Evolutionary conservation across 352 stramenopile species (phyloP).

Genomic region (Sclerospora graminicola): DNA sequence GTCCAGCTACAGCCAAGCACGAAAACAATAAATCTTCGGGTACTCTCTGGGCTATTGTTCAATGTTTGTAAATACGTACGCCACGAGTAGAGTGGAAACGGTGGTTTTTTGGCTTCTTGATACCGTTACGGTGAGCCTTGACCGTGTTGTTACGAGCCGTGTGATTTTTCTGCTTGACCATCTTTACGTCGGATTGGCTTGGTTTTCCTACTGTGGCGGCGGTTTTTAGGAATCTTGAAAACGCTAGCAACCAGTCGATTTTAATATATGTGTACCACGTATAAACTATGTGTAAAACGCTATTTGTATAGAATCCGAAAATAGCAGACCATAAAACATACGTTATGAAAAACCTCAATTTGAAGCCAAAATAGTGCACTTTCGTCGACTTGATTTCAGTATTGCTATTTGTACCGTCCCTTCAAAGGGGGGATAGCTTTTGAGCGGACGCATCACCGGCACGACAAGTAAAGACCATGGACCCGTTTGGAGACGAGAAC

Average conservation of each 20-base stretch:
- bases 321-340: not conserved
- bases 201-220: conserved; percentile 38
- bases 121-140: conserved; percentile 96
- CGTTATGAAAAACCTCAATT: conserved; percentile 15
- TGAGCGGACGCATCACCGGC: conserved; percentile 6
- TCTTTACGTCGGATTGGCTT: conserved; percentile 51
- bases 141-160: conserved; percentile 95
- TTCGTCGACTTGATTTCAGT: too few relatives aligned
- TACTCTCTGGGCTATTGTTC: not conserved
- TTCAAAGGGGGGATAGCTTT: not conserved
- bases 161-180: conserved; percentile 97
- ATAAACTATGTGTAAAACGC: conserved; percentile 6
- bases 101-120: conserved; percentile 95
- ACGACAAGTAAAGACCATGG: conserved; percentile 19
- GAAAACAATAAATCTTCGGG: not conserved
- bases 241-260: conserved; percentile 23
- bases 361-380: conserved; percentile 14
- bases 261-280: conserved; percentile 1
- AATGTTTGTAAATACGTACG: conserved; percentile 34
- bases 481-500: conserved; percentile 48
- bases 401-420: too few relatives aligned
- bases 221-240: conserved; percentile 5
- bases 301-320: not conserved
- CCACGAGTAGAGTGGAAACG: conserved; percentile 92
- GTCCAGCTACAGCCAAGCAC: conserved; percentile 82